These are phyloP conservation scores for Myxozyma vanderwaltii DNA, from an alignment of 805 yeast species.

Conservation along the genomic window DNA sequence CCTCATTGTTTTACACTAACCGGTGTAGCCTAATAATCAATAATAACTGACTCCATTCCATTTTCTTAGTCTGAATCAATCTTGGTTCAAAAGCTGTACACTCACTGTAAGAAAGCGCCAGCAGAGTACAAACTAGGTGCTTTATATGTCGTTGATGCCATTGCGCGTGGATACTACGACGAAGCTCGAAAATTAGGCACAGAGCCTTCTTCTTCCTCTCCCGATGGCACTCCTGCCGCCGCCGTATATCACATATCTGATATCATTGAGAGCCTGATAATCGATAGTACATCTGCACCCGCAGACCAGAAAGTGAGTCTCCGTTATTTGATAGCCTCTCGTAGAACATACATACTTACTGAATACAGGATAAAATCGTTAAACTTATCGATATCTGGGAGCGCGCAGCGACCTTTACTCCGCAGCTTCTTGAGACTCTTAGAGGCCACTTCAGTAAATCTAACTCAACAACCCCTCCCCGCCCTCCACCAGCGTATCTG, in stretches of 20 bases:
- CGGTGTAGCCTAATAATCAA: neutral
- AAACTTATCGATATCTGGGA: constrained; percentile 93
- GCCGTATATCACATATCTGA: constrained; percentile 68
- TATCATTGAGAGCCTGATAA: constrained; percentile 63
- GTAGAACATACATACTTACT: neutral
- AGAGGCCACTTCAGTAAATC: constrained; percentile 53
- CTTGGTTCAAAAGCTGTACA: constrained; percentile 59
- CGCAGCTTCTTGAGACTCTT: constrained; percentile 56
- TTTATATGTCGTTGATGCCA: constrained; percentile 87
- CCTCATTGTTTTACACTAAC: neutral
- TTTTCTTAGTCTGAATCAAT: constrained; percentile 51
- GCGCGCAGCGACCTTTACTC: constrained; percentile 73
- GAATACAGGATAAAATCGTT: constrained; percentile 60
- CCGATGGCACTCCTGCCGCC: constrained; percentile 72
- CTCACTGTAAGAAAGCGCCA: constrained; percentile 72
- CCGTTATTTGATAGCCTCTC: too few relatives aligned
- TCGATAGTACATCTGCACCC: constrained; percentile 60
- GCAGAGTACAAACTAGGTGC: constrained; percentile 86
- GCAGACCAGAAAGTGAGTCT: constrained; percentile 52
- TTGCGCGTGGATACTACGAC: constrained; percentile 81
- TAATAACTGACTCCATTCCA: constrained; percentile 8
- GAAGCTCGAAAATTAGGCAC: constrained; percentile 58
- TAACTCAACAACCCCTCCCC: constrained; percentile 69
- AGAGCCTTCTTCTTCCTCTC: constrained; percentile 44
- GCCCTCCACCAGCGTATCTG: constrained; percentile 54